Base-by-base conservation (phyloP, 2,329 filamentous ascomycete species). In the Mycocentrospora acerina region DNA sequence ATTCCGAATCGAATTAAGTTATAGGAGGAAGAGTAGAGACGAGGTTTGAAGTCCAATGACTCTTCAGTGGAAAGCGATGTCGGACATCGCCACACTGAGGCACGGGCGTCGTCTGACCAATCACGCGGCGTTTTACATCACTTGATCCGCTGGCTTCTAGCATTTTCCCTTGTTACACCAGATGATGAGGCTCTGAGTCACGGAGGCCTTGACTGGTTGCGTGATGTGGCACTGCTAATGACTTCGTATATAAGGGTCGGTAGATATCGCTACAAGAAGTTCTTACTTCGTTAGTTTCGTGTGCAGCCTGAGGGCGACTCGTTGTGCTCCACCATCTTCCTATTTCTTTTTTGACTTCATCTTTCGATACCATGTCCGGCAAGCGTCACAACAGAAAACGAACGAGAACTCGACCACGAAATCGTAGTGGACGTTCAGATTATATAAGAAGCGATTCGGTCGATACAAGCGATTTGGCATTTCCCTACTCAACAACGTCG, bases 311-410 rank as follows among this genome's bases (percentile, higher is more conserved):
- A 22, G 19, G n/a, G 14, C 41, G 24, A 29, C 16, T 19, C 32
- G 12, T 9, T 13, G 16, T 30, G 26, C 17, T 31, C n/a, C n/a
- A 9, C 9, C 19, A 22, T 22, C 19, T 22, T 6, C 19, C 9
- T 22, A 22, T 22, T 22, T 22, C 9, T 9, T 22, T 22, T 22
- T 6, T 9, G 9, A 6, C 19, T 22, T 22, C 35, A 12, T 18
- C 19, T 29, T 24, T 30, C 27, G 27, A 34, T 24, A 33, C 17
- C 26, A 71, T 72, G 69, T n/a, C n/a, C n/a, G 66, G 67, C 46
- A 67, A 70, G 49, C 61, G 68, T 47, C 69, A 71, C 56, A 72
- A 72, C 55, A 59, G 69, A 45, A 70, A 67, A 46, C 67, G 69
- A 36, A 71, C 67, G 14, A 60, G 69, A 44, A 69, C 66, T 51